Evolutionary conservation across 2,329 filamentous ascomycete genomes (phyloP).

Genomic region (Penicillium palitans): DNA sequence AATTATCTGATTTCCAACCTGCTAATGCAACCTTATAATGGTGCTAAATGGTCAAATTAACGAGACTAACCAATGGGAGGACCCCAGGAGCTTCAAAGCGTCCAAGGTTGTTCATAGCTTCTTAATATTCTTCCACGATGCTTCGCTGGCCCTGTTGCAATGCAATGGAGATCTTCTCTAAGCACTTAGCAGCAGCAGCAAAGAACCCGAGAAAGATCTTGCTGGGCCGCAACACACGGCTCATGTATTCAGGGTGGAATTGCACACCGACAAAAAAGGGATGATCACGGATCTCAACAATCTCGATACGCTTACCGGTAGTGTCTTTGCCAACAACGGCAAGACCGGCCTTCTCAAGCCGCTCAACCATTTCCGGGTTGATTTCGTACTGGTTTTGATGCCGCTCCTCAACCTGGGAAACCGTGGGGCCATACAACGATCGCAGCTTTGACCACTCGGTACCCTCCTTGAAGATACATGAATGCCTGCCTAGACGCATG

Average conservation of each 20-base stretch:
- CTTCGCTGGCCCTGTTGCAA: slow-evolving; percentile 21
- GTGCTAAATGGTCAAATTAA: background rate
- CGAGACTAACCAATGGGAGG: background rate
- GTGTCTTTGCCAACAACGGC: slow-evolving; percentile 78
- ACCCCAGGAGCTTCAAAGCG: no score
- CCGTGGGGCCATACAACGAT: slow-evolving; percentile 64
- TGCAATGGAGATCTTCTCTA: slow-evolving; percentile 48
- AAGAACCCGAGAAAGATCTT: slow-evolving; percentile 82
- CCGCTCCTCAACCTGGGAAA: slow-evolving; percentile 63
- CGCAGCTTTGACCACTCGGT: slow-evolving; percentile 79
- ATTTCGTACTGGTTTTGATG: slow-evolving; percentile 91
- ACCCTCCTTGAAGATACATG: slow-evolving; percentile 71
- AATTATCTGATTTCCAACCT: no score
- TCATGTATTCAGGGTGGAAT: slow-evolving; percentile 85
- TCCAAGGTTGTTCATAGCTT: background rate
- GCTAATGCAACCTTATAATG: no score
- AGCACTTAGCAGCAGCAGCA: slow-evolving; percentile 69
- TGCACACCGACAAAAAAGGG: slow-evolving; percentile 84
- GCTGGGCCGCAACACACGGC: slow-evolving; percentile 70
- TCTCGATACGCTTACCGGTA: slow-evolving; percentile 75
- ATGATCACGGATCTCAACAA: slow-evolving; percentile 78
- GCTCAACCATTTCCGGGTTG: slow-evolving; percentile 73
- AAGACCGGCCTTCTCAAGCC: slow-evolving; percentile 67
- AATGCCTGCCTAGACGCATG: slow-evolving; percentile 77
- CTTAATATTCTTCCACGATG: background rate